Evolutionary conservation across 208 protist genomes (phyloP).

Genomic region (Trypanosoma lewisi): DNA sequence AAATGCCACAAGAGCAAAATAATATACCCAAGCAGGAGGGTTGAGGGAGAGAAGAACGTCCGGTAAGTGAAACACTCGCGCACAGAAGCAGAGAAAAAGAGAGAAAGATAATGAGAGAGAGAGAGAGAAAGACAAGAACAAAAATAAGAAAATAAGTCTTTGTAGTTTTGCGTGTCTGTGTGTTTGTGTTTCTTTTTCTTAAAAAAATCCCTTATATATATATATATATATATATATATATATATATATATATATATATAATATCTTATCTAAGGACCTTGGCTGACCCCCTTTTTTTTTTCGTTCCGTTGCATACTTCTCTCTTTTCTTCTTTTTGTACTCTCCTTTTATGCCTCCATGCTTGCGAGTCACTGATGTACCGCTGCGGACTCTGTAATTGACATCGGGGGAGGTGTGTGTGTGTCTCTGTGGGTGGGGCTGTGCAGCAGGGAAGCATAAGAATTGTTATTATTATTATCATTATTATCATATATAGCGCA

Average conservation of each 20-base stretch:
- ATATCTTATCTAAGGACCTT: too few species aligned
- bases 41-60: too few species aligned
- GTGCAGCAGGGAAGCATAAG: background rate
- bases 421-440: background rate
- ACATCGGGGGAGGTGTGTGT: background rate
- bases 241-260: too few species aligned
- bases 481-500: background rate
- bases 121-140: background rate
- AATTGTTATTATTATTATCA: too few species aligned
- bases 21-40: background rate
- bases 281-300: background rate
- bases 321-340: background rate
- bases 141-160: background rate
- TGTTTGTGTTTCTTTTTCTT: too few species aligned
- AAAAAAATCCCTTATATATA: too few species aligned
- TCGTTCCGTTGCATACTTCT: background rate
- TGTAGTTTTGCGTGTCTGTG: too few species aligned
- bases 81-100: background rate
- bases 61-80: too few species aligned
- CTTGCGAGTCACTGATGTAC: background rate
- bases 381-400: background rate
- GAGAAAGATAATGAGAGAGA: conserved; percentile 1
- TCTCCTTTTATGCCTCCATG: background rate
- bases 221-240: too few species aligned
- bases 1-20: background rate